Evolutionary conservation across 2,329 filamentous ascomycete species (phyloP), one percentile per base, ranked within the genome.

Genomic region (Diaporthe longicolla): DNA sequence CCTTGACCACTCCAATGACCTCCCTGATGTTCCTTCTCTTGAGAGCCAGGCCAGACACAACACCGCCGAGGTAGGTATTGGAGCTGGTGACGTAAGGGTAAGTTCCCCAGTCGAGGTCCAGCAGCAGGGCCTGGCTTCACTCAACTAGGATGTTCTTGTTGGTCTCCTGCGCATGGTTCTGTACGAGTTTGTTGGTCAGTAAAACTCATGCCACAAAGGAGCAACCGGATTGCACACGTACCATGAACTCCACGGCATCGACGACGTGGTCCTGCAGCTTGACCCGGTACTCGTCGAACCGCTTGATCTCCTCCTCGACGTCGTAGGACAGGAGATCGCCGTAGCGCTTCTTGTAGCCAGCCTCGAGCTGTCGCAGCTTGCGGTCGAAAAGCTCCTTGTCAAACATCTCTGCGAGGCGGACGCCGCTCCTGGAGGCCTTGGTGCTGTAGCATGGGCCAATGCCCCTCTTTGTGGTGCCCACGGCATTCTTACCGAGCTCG

Each of bases 321-420:
- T 95, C 91, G 80, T 90, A 90, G 76, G 90, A 81, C 71, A 93
- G 83, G 35, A 93, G 82, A 77, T 93, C 89, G 10, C 93, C 93
- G 78, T 91, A 95, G 69, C 92, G 86, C 84, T 92, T 91, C 84
- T 90, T 87, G 83, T 89, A 93, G n/a, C 89, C 90, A 8, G 82
- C 78, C 11, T 89, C 92, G 63, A 95, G 83, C 32, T 85, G 83
- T 54, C 91, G 87, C 57, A 95, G 83, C 82, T 93, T 93, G 54
- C 82, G 80, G 83, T 94, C 93, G 77, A 95, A 94, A 10, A 87
- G 80, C 54, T 88, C 85, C 80, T 90, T 87, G 80, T 93, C 85
- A 80, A 94, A 94, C 76, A 95, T 86, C 72, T 95, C 92, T 74
- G 86, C 86, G 70, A 94, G 85, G 77, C 88, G 88, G 74, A 95